These are phyloP conservation scores for Cyanodermella asteris DNA, from an alignment of 2,329 filamentous ascomycete genomes.

Conservation along the genomic window DNA sequence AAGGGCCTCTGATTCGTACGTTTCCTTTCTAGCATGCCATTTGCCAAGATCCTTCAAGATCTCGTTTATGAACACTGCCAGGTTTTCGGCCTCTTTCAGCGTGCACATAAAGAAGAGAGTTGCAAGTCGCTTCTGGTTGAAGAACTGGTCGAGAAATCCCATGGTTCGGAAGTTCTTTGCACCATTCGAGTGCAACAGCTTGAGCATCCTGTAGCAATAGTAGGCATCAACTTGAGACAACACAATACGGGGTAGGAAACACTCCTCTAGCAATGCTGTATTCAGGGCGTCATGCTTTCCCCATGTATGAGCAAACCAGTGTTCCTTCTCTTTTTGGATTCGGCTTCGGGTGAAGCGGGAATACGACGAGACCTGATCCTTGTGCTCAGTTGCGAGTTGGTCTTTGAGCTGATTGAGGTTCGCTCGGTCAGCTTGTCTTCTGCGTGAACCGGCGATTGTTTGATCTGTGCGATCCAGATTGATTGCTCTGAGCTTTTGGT, in stretches of 20 bases:
- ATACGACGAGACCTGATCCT: slow-evolving; percentile 44
- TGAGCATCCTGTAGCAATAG: slow-evolving; percentile 69
- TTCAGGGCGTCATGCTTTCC: slow-evolving; percentile 46
- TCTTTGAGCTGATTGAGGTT: slow-evolving; percentile 46
- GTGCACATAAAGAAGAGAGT: slow-evolving; percentile 76
- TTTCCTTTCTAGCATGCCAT: slow-evolving; percentile 60
- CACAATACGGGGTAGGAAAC: slow-evolving; percentile 69
- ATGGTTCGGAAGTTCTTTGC: slow-evolving; percentile 73
- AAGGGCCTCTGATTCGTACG: slow-evolving; percentile 67
- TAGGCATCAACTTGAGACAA: slow-evolving; percentile 74
- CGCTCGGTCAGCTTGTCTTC: slow-evolving; percentile 50
- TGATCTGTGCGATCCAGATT: slow-evolving; percentile 53
- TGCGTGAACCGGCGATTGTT: slow-evolving; percentile 41
- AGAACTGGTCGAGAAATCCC: slow-evolving; percentile 62
- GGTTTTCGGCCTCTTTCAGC: slow-evolving; percentile 70
- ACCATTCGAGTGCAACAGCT: slow-evolving; percentile 65
- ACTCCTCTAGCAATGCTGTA: slow-evolving; percentile 65
- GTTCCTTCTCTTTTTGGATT: slow-evolving; percentile 51
- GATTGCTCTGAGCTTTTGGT: slow-evolving; percentile 43
- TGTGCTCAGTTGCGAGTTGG: slow-evolving; percentile 50
- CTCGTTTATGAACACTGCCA: slow-evolving; percentile 78
- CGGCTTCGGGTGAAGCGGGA: slow-evolving; percentile 45
- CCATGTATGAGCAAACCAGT: slow-evolving; percentile 52
- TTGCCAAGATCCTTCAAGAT: slow-evolving; percentile 55
- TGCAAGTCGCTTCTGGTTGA: slow-evolving; percentile 60